Base-by-base conservation (phyloP, 2,329 filamentous ascomycete genomes). In the Hyphodiscus sp. region DNA sequence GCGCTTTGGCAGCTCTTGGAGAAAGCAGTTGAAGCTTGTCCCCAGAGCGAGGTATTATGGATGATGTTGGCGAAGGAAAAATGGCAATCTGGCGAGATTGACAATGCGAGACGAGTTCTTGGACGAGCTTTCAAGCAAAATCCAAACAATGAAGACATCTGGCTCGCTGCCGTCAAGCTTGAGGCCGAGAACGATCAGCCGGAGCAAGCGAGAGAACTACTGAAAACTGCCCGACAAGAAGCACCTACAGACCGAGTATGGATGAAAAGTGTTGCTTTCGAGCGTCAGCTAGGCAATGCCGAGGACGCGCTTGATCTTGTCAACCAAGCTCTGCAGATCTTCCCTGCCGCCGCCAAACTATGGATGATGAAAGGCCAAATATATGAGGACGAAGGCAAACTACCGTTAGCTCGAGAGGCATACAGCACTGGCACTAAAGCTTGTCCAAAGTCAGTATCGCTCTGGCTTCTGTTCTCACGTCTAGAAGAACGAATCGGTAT, bases 321-420 rank as follows among this genome's bases (percentile, higher is more conserved):
- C 44, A 89, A 91, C 55, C 86, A 95, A 67, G 94, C 87, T 1
- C 75, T 99, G 38, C 86, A 91, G 60, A 79, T 89, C 10, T 99
- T 95, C 74, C 92, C 94, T 0, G 81, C 84, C 45, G 83, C 87
- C 13, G 80, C 89, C 50, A 97, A 97, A 72, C 78, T 99, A 20
- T 96, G 92, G 86, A 96, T 97, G 88, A 89, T 96, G 76, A 99
- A 99, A 73, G 94, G 95, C 0, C 94, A 99, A 68, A 94, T 97
- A 58, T 99, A 99, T 76, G 88, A 96, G 67, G 80, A 85, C 44
- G 79, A 91, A 46, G 85, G 81, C 63, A 91, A 90, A 72, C 74
- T 87, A 15, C 85, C 87, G 0, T 88, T 94, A 70, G 94, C 94
- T 2, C 83, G 94, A 46, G 91, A 97, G 69, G 91, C 92, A 0